These are phyloP conservation scores for Plasmodium cynomolgi DNA, from an alignment of 169 alveolate species.

Conservation along the genomic window DNA sequence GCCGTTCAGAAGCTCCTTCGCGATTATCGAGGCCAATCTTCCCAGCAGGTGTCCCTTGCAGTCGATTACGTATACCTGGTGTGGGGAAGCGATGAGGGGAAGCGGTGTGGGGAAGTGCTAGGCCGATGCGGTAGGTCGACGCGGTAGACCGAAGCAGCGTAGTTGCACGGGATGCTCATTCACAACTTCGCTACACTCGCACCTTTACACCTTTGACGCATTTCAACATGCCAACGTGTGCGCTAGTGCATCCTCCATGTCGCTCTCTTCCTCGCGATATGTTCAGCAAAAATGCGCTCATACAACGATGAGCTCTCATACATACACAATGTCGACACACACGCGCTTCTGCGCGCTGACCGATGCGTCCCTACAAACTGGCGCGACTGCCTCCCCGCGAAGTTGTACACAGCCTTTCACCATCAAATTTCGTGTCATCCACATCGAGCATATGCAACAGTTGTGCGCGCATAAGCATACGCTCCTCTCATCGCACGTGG, in stretches of 20 bases:
- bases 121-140: background rate
- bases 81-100: background rate
- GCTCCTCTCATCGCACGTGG: background rate
- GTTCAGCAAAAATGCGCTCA: background rate
- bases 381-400: background rate
- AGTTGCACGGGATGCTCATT: background rate
- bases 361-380: background rate
- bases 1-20: constrained; percentile 98
- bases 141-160: background rate
- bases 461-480: background rate
- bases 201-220: background rate
- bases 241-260: background rate
- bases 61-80: constrained; percentile 95
- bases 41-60: constrained; percentile 99
- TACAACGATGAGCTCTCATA: background rate
- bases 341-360: background rate
- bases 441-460: background rate
- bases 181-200: background rate
- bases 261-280: background rate
- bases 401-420: background rate
- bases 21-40: constrained; percentile 98
- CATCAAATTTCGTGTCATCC: background rate
- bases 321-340: background rate
- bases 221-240: background rate
- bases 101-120: background rate